Evolutionary conservation across 1,139 yeast genomes (phyloP).

Genomic region (Saccharomyces hybrid): DNA sequence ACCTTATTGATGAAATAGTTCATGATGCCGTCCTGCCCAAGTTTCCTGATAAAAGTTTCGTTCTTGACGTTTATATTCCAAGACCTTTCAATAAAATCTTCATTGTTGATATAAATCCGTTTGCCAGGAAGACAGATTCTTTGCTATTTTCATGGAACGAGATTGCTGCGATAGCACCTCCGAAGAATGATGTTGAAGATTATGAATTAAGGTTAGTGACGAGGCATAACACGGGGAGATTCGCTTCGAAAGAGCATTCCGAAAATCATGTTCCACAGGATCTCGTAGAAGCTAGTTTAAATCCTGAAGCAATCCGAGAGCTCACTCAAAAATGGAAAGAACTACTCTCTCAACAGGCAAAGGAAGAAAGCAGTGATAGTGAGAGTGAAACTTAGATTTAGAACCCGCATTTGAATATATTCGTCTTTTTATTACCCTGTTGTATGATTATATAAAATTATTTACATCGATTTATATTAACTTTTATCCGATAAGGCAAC

Average conservation of each 20-base stretch:
- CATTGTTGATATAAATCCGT: constrained; percentile 82
- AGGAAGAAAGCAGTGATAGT: constrained; percentile 15
- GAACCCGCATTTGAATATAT: neutral
- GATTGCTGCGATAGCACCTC: constrained; percentile 29
- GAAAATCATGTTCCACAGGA: constrained; percentile 90
- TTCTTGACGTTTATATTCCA: constrained; percentile 77
- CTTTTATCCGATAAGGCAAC: neutral
- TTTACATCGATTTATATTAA: neutral
- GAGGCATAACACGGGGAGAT: constrained; percentile 59
- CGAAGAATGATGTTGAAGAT: constrained; percentile 25
- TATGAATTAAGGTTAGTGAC: constrained; percentile 62
- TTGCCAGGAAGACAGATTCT: constrained; percentile 66
- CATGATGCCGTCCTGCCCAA: constrained; percentile 39
- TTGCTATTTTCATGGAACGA: constrained; percentile 82
- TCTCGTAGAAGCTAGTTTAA: constrained; percentile 72
- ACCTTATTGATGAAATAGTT: constrained; percentile 49
- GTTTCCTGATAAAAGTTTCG: constrained; percentile 50
- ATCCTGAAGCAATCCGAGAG: constrained; percentile 56
- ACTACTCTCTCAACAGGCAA: constrained; percentile 29
- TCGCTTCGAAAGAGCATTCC: constrained; percentile 73
- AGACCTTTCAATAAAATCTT: constrained; percentile 58
- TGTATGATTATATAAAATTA: neutral
- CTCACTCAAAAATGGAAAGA: constrained; percentile 54
- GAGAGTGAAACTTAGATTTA: constrained; percentile 5
- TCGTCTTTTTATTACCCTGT: neutral